phyloP scores from a whole-genome alignment of 176 grass and related monocot genomes.

The Thalia dealbata region DNA sequence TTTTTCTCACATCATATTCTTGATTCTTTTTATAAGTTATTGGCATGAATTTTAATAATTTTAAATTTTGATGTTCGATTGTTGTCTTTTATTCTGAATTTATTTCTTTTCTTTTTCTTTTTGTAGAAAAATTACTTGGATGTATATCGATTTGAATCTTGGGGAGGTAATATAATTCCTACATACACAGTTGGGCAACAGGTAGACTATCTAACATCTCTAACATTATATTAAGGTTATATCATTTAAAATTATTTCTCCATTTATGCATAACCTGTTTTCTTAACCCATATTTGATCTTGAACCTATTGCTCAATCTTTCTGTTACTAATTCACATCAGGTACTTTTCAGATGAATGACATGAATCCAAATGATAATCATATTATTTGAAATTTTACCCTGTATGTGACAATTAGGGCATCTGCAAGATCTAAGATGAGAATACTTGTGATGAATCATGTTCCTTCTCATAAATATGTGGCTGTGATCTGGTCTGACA shows the following conservation, averaged over 20 bases:
- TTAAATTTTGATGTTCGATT: background rate
- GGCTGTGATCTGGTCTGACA: too few relatives aligned
- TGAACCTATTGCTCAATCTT: background rate
- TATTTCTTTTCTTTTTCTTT: background rate
- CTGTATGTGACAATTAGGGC: too few relatives aligned
- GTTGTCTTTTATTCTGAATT: constrained; percentile 11
- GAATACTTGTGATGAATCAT: too few relatives aligned
- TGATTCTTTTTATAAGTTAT: background rate
- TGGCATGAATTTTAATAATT: background rate
- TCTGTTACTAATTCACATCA: background rate
- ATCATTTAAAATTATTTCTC: background rate
- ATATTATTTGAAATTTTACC: too few relatives aligned
- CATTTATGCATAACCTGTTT: background rate
- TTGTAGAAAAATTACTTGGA: constrained; percentile 95
- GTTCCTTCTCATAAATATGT: too few relatives aligned
- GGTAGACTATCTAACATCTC: constrained; percentile 31
- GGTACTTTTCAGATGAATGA: too few relatives aligned
- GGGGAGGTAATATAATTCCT: constrained; percentile 86
- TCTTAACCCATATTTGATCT: background rate
- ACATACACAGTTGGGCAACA: constrained; percentile 76
- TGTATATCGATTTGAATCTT: constrained; percentile 88
- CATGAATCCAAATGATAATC: too few relatives aligned
- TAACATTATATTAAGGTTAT: background rate
- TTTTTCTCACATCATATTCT: background rate
- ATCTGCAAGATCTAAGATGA: too few relatives aligned